Evolutionary conservation across 257 asterid species (phyloP).

Genomic region (Nicotiana sylvestris): DNA sequence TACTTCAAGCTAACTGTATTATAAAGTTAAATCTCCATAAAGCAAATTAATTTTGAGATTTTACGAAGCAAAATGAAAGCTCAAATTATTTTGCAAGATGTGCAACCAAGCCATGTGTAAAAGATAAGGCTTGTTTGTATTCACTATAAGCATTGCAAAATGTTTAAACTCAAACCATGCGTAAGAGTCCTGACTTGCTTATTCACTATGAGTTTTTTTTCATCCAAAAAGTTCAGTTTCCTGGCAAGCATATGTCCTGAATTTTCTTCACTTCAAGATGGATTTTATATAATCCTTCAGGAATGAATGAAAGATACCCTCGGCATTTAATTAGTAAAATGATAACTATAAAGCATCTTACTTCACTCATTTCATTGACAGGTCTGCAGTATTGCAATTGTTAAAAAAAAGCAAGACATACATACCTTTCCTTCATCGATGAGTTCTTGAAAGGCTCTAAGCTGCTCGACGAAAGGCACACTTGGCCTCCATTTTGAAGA

Average conservation of each 20-base stretch:
- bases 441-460: slow-evolving; percentile 75
- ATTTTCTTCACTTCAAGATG: not conserved
- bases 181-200: not conserved
- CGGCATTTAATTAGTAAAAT: not conserved
- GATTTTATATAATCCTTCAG: not conserved
- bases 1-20: not conserved
- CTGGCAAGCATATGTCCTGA: not conserved
- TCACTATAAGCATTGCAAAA: not conserved
- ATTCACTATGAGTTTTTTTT: not conserved
- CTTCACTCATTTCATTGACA: not conserved
- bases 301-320: not conserved
- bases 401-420: not conserved
- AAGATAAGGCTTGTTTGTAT: not conserved
- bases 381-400: not conserved
- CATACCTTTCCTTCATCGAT: slow-evolving; percentile 84
- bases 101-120: not conserved
- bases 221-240: not conserved
- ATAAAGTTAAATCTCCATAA: not conserved
- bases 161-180: not conserved
- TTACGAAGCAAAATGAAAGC: not conserved
- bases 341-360: not conserved
- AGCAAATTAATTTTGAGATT: not conserved
- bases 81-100: not conserved
- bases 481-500: slow-evolving; percentile 83
- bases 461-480: slow-evolving; percentile 71